Conservation (phyloP, 2,329 filamentous ascomycete species). For the Neophaeococcomyces aloes region DNA sequence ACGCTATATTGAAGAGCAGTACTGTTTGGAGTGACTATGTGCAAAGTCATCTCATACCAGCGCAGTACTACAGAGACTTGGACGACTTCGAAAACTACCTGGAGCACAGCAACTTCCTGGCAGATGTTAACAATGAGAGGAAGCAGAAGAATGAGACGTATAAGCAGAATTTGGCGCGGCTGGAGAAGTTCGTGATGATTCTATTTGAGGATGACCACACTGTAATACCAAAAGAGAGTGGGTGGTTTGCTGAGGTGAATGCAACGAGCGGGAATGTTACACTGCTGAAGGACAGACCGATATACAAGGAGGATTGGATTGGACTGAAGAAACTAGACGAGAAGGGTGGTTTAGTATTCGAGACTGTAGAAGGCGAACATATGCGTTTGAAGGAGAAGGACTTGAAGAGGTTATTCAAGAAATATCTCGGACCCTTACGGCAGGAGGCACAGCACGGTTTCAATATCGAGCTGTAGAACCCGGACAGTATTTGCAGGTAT, state of each 20-base stretch:
- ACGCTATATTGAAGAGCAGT: constrained; percentile 65
- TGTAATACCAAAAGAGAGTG: constrained; percentile 78
- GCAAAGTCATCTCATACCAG: constrained; percentile 72
- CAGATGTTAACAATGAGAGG: constrained; percentile 94
- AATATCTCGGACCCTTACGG: constrained; percentile 32
- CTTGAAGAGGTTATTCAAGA: constrained; percentile 53
- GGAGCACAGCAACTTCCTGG: constrained; percentile 72
- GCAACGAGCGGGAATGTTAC: constrained; percentile 50
- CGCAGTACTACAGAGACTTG: constrained; percentile 83
- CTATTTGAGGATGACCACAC: constrained; percentile 78
- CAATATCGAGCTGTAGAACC: too few species aligned
- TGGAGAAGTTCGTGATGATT: constrained; percentile 79
- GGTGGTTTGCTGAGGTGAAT: constrained; percentile 86
- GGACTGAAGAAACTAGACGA: constrained; percentile 70
- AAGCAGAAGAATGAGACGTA: constrained; percentile 62
- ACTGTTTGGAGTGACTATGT: constrained; percentile 65
- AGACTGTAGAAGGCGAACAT: constrained; percentile 63
- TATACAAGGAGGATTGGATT: constrained; percentile 91
- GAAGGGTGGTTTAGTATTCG: constrained; percentile 67
- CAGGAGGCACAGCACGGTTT: not conserved
- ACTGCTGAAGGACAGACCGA: constrained; percentile 53
- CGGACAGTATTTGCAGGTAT: too few species aligned
- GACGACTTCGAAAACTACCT: constrained; percentile 62
- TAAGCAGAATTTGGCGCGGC: constrained; percentile 53
- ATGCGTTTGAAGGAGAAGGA: constrained; percentile 65